Percentiles rank a stretch among this genome's conserved stretches.
Evolutionary conservation across 1,139 yeast genomes (phyloP).

Genomic region (Taphrina sp.): DNA sequence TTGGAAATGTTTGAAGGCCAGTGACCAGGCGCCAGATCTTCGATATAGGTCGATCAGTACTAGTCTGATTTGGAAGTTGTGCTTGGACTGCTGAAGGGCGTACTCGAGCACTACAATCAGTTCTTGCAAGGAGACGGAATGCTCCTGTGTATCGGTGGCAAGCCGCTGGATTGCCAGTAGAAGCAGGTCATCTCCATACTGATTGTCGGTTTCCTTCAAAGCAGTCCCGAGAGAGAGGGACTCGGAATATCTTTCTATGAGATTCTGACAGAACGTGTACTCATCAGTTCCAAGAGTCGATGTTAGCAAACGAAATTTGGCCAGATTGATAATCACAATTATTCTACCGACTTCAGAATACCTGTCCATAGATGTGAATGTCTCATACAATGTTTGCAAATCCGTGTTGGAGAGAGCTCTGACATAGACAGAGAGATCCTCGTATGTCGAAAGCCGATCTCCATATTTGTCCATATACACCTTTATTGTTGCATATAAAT

Average conservation of each 20-base stretch:
- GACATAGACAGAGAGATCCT: constrained; percentile 53
- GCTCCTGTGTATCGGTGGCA: constrained; percentile 29
- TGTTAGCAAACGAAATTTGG: neutral
- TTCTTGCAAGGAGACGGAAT: constrained; percentile 41
- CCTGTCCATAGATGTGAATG: too few relatives aligned
- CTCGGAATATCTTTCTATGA: constrained; percentile 47
- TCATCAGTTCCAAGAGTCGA: constrained; percentile 35
- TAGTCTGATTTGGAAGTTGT: constrained; percentile 64
- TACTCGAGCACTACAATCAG: constrained; percentile 52
- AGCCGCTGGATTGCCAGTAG: constrained; percentile 51
- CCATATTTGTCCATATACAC: constrained; percentile 52
- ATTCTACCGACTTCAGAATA: constrained; percentile 30
- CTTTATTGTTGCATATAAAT: constrained; percentile 42
- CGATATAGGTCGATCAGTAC: constrained; percentile 71
- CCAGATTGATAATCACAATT: neutral
- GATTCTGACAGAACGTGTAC: constrained; percentile 41
- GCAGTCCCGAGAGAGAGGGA: constrained; percentile 43
- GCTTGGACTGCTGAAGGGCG: constrained; percentile 53
- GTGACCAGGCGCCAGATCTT: constrained; percentile 55
- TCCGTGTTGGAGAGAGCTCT: neutral
- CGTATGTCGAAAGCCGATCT: constrained; percentile 59
- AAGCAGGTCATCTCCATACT: constrained; percentile 63
- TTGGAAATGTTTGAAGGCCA: constrained; percentile 55
- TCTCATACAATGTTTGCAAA: neutral
- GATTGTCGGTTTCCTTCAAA: constrained; percentile 60